Conservation (phyloP, 306 rosid species). For the Elaeagnus macrophylla region DNA sequence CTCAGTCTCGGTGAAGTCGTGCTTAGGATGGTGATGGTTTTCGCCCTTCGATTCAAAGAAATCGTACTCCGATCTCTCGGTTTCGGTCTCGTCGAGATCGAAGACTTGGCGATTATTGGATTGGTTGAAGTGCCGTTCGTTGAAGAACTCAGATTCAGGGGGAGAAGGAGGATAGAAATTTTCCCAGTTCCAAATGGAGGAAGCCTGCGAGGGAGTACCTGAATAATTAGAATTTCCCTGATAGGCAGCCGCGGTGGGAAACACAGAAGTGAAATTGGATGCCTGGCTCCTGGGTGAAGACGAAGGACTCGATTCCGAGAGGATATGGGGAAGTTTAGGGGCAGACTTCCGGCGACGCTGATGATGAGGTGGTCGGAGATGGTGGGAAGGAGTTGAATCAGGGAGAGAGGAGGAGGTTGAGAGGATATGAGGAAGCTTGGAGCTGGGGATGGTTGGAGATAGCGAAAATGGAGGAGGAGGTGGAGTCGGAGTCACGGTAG, state of each 20-base stretch:
- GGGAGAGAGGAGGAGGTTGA: constrained; percentile 35
- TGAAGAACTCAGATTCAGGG: constrained; percentile 74
- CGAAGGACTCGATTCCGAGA: constrained; percentile 70
- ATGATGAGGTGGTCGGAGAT: constrained; percentile 35
- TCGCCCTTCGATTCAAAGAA: constrained; percentile 24
- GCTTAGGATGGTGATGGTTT: constrained; percentile 12
- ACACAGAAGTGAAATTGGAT: constrained; percentile 34
- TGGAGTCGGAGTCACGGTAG: constrained; percentile 27
- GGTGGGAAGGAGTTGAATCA: constrained; percentile 18
- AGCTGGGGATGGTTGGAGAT: constrained; percentile 38
- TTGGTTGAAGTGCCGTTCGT: constrained; percentile 21
- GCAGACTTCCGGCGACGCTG: constrained; percentile 33
- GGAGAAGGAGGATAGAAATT: constrained; percentile 93
- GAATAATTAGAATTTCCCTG: constrained; percentile 68
- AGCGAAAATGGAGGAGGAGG: constrained; percentile 26
- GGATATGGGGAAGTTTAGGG: constrained; percentile 84
- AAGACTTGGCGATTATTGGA: constrained; percentile 3
- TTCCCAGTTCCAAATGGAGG: constrained; percentile 97
- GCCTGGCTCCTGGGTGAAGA: constrained; percentile 48
- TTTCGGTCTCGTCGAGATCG: constrained; percentile 18
- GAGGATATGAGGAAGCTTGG: constrained; percentile 54
- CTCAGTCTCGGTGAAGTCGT: constrained; percentile 46
- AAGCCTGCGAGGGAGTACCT: constrained; percentile 83
- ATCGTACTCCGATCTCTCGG: constrained; percentile 49
- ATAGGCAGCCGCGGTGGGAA: constrained; percentile 65